A percentile compares a stretch with the other conserved stretches of the same genome.
These are phyloP conservation scores for Phoma herbarum DNA, from an alignment of 2,329 filamentous ascomycete species.

Conservation along the genomic window DNA sequence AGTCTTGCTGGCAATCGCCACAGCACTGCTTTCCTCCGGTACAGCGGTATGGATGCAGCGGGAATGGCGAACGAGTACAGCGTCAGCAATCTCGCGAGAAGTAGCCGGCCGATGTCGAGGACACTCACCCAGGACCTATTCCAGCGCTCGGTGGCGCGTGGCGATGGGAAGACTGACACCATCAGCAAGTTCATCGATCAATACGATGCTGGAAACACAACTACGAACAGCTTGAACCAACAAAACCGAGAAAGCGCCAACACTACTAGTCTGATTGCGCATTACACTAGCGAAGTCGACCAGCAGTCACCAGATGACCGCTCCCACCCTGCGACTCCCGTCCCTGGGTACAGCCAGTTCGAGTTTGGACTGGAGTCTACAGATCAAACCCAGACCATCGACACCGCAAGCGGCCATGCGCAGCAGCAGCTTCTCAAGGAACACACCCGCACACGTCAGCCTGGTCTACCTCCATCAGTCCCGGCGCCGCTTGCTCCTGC, in stretches of 20 bases:
- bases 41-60: constrained; percentile 26
- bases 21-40: constrained; percentile 34
- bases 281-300: constrained; percentile 2
- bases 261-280: constrained; percentile 5
- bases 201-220: constrained; percentile 29
- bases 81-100: constrained; percentile 21
- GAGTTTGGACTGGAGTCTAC: constrained; percentile 32
- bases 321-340: constrained; percentile 2
- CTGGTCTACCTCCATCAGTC: constrained; percentile 35
- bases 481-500: constrained; percentile 41
- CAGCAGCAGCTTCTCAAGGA: constrained; percentile 11
- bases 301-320: neutral
- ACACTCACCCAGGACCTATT: constrained; percentile 25
- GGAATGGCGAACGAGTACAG: constrained; percentile 28
- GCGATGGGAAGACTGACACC: constrained; percentile 42
- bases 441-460: constrained; percentile 21
- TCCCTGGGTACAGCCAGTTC: constrained; percentile 35
- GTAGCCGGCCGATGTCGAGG: constrained; percentile 23
- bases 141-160: constrained; percentile 22
- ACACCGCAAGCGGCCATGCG: neutral
- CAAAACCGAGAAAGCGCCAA: neutral
- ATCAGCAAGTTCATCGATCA: constrained; percentile 47
- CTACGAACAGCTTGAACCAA: constrained; percentile 13
- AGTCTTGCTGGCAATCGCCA: constrained; percentile 29
- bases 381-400: neutral